Evolutionary conservation across 305 asterid species (phyloP).

Genomic region (Fraxinus platypoda): DNA sequence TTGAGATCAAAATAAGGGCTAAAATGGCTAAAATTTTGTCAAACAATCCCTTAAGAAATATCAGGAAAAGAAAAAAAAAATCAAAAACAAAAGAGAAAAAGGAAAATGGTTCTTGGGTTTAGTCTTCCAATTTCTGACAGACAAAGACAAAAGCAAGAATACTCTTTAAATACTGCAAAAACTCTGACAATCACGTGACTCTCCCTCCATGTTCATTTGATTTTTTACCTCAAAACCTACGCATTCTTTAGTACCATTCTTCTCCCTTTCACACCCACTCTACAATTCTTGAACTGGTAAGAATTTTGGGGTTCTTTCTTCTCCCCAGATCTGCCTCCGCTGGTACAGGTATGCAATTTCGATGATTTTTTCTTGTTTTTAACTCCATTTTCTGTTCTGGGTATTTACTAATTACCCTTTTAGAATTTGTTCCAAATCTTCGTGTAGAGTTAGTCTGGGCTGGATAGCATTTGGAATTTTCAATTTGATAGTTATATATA

Average conservation of each 20-base stretch:
- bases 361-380: not conserved
- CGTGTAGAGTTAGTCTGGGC: not conserved
- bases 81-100: too few species aligned
- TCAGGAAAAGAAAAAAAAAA: not conserved
- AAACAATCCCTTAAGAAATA: not conserved
- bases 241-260: not conserved
- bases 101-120: not conserved
- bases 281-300: not conserved
- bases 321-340: slow-evolving; percentile 37
- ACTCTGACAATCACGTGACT: slow-evolving; percentile 79
- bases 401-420: not conserved
- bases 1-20: not conserved
- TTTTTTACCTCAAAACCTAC: slow-evolving; percentile 24
- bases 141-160: slow-evolving; percentile 24
- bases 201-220: slow-evolving; percentile 28
- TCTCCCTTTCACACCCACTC: slow-evolving; percentile 13
- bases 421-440: not conserved
- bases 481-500: too few species aligned
- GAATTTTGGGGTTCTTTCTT: slow-evolving; percentile 16
- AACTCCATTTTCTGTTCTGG: not conserved
- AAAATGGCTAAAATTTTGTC: not conserved
- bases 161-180: slow-evolving; percentile 26
- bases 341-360: slow-evolving; percentile 20
- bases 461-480: slow-evolving; percentile 3
- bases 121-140: slow-evolving; percentile 27